A percentile compares a stretch with the other conserved stretches of the same genome.
phyloP scores from a whole-genome alignment of 2,329 filamentous ascomycete species.

The Verticillium zaregamsianum region DNA sequence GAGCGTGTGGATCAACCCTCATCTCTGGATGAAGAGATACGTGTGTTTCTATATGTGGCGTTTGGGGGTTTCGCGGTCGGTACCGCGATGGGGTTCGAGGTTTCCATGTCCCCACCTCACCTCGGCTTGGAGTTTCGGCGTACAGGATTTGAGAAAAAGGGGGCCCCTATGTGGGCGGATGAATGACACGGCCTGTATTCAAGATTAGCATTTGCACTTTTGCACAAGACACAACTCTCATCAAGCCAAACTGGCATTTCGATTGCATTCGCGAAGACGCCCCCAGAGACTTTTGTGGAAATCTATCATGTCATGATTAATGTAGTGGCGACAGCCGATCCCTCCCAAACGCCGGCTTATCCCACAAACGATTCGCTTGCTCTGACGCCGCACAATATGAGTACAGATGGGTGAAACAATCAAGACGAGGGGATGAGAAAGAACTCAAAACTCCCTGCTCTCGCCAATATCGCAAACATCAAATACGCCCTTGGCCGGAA shows the following conservation, averaged over 20 bases:
- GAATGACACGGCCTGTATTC: neutral
- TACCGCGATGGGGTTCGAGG: neutral
- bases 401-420: neutral
- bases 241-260: neutral
- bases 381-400: neutral
- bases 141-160: neutral
- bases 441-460: slow-evolving; percentile 64
- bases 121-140: neutral
- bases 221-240: neutral
- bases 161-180: neutral
- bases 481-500: slow-evolving; percentile 70
- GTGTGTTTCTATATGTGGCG: neutral
- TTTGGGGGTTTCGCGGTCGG: neutral
- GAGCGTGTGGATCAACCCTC: neutral
- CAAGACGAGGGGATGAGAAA: neutral
- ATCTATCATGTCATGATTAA: neutral
- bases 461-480: slow-evolving; percentile 83
- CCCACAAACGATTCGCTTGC: neutral
- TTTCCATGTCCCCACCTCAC: neutral
- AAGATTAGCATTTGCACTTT: neutral
- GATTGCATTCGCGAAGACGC: neutral
- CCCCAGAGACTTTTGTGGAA: neutral
- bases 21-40: neutral
- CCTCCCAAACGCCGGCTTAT: neutral
- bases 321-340: neutral